A percentile compares a stretch with the other conserved stretches of the same genome.
These are phyloP conservation scores for Pythium phragmiticola DNA, from an alignment of 352 stramenopile genomes.

Conservation along the genomic window DNA sequence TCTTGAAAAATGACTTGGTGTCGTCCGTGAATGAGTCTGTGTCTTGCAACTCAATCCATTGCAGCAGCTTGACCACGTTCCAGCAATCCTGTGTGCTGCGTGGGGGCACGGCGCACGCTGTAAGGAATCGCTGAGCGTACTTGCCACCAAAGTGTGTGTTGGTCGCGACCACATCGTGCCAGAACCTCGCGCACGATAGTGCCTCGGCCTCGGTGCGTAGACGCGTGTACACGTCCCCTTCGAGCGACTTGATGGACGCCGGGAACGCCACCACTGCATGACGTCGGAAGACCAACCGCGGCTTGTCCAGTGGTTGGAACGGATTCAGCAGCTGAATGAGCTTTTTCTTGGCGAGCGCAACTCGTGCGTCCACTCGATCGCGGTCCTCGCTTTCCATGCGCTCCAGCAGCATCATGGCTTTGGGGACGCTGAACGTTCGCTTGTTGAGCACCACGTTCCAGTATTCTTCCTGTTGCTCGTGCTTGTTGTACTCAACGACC, in stretches of 20 bases:
- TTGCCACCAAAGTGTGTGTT: slow-evolving; percentile 39
- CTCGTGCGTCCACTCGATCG: slow-evolving; percentile 48
- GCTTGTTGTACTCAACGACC: slow-evolving; percentile 65
- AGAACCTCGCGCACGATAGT: slow-evolving; percentile 53
- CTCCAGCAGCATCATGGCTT: slow-evolving; percentile 57
- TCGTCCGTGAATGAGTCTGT: slow-evolving; percentile 41
- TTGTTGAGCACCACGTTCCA: slow-evolving; percentile 80
- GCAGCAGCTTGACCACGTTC: slow-evolving; percentile 41
- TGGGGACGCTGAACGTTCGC: slow-evolving; percentile 45
- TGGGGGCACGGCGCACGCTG: slow-evolving; percentile 25
- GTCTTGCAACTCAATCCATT: slow-evolving; percentile 62
- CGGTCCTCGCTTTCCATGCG: slow-evolving; percentile 53
- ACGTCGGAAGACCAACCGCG: slow-evolving; percentile 37
- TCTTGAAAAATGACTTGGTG: slow-evolving; percentile 45
- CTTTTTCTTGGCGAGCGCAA: slow-evolving; percentile 55
- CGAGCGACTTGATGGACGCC: slow-evolving; percentile 1
- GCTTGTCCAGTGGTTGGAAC: slow-evolving; percentile 50
- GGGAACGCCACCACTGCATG: slow-evolving; percentile 37
- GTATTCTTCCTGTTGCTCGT: slow-evolving; percentile 49
- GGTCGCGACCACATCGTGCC: slow-evolving; percentile 46
- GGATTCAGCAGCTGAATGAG: slow-evolving; percentile 53
- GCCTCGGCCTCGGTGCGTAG: slow-evolving; percentile 32
- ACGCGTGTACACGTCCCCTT: slow-evolving; percentile 5
- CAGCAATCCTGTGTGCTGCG: slow-evolving; percentile 39
- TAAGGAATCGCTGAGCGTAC: slow-evolving; percentile 37